These are phyloP conservation scores for Globisporangium abappressorium DNA, from an alignment of 352 stramenopile genomes.

Conservation along the genomic window DNA sequence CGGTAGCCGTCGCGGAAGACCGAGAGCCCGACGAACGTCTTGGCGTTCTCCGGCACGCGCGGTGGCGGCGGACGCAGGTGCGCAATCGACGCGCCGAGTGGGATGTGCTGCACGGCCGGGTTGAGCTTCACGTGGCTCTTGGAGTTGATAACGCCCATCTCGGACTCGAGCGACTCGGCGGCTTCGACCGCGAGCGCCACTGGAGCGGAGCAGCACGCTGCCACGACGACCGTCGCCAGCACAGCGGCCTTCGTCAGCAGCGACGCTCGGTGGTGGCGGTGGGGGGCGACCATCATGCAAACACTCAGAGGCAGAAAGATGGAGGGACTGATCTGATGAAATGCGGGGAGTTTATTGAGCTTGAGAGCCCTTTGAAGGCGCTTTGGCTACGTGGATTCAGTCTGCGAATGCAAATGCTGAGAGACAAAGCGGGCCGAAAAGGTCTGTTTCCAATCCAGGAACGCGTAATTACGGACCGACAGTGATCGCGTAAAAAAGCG, in stretches of 20 bases:
- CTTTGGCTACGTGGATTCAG: neutral
- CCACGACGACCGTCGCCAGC: constrained; percentile 1
- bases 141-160: constrained; percentile 57
- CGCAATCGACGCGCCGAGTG: constrained; percentile 28
- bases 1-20: constrained; percentile 81
- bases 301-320: neutral
- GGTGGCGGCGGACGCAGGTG: constrained; percentile 55
- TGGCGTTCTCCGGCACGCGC: constrained; percentile 45
- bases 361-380: neutral
- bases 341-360: neutral
- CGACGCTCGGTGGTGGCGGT: neutral
- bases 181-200: neutral
- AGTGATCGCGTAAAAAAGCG: neutral
- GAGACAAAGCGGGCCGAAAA: neutral
- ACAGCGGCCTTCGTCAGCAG: neutral
- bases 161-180: constrained; percentile 28
- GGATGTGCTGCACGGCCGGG: constrained; percentile 75
- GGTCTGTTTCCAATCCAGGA: neutral
- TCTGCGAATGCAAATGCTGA: neutral
- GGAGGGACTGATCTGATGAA: neutral
- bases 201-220: neutral
- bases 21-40: constrained; percentile 75
- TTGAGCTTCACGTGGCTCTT: constrained; percentile 57
- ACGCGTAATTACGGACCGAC: neutral
- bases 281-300: constrained; percentile 1